A percentile compares a stretch with the other conserved stretches of the same genome.
Conservation (phyloP, 139 green algal genomes). For the Tetradesmus lagerheimii region DNA sequence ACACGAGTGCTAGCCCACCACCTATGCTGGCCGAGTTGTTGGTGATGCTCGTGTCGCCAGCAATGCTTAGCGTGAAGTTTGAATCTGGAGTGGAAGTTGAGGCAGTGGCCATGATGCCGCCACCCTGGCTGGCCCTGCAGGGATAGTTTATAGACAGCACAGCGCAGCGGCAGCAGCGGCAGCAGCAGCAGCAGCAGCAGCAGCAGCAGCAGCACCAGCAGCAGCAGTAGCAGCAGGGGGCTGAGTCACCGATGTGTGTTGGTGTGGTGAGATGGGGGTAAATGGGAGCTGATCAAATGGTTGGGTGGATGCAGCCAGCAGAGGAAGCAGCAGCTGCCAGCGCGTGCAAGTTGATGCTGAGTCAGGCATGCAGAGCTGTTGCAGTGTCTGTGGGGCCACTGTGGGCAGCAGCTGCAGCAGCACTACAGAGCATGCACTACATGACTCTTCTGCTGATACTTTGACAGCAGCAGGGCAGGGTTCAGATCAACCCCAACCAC, state of each 20-base stretch:
- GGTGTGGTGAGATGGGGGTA: too few relatives aligned
- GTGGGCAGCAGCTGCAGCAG: neutral
- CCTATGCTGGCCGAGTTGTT: neutral
- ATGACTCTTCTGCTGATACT: too few relatives aligned
- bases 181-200: neutral
- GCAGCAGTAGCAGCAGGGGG: neutral
- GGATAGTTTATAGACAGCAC: too few relatives aligned
- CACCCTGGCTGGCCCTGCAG: neutral
- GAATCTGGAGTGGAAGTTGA: neutral
- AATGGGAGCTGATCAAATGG: too few relatives aligned
- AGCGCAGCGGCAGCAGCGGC: neutral
- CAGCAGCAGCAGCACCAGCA: neutral
- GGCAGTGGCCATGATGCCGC: neutral
- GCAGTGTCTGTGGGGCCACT: neutral
- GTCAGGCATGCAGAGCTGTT: neutral
- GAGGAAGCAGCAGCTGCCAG: too few relatives aligned
- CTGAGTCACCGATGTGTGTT: too few relatives aligned
- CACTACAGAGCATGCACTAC: too few relatives aligned
- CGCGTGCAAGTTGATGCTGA: neutral
- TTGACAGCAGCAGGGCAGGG: too few relatives aligned
- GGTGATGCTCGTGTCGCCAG: neutral
- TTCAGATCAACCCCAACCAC: too few relatives aligned
- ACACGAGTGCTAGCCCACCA: neutral
- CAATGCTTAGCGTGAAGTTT: neutral
- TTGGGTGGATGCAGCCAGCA: too few relatives aligned